phyloP scores from a whole-genome alignment of 164 flowering plant genomes.

The grape (Vitis vinifera) region DNA sequence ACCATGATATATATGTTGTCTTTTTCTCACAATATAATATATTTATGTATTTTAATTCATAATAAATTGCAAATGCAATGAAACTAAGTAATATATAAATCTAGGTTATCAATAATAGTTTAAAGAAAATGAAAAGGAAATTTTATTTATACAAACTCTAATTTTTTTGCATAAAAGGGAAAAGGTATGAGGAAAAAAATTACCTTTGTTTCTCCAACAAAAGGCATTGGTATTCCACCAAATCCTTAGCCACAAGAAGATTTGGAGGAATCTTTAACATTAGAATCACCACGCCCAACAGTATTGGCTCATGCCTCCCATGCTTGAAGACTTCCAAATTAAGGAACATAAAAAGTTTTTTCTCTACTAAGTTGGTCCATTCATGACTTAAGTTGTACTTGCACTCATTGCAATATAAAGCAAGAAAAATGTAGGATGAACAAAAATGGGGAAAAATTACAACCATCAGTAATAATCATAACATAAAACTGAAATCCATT shows the following conservation, averaged over 20 bases:
- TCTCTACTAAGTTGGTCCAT: constrained; percentile 79
- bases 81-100: too few species aligned
- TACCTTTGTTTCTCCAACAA: constrained; percentile 90
- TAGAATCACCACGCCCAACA: constrained; percentile 62
- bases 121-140: too few species aligned
- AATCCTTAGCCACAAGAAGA: constrained; percentile 60
- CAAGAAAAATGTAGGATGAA: background rate
- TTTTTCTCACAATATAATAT: too few species aligned
- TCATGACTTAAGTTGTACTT: constrained; percentile 85
- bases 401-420: constrained; percentile 20
- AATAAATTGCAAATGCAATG: too few species aligned
- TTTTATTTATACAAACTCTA: too few species aligned
- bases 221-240: constrained; percentile 85
- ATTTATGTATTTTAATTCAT: too few species aligned
- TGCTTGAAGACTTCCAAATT: constrained; percentile 81
- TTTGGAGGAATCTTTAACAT: constrained; percentile 60
- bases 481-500: too few species aligned
- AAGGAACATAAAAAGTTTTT: constrained; percentile 80
- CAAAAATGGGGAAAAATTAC: background rate
- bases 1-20: too few species aligned
- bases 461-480: too few species aligned
- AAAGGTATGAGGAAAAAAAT: background rate
- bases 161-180: background rate
- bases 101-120: too few species aligned
- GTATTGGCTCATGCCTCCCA: constrained; percentile 88